These are phyloP conservation scores for Penicillium digitatum DNA, from an alignment of 2,329 filamentous ascomycete species.

Conservation along the genomic window DNA sequence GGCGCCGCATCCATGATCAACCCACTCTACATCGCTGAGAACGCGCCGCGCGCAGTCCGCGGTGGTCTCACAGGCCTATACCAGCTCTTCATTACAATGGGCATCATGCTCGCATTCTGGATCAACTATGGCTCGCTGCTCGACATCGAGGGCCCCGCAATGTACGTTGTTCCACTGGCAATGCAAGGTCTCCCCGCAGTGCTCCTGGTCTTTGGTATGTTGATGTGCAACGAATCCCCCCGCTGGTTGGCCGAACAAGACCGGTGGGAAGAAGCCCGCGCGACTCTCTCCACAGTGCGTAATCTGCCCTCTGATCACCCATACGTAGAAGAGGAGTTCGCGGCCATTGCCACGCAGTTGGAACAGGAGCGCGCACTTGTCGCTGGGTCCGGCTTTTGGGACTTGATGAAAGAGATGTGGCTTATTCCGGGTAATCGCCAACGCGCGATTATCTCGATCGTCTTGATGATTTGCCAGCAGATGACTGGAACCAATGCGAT, in stretches of 20 bases:
- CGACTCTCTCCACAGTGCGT: constrained; percentile 55
- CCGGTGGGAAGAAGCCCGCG: constrained; percentile 62
- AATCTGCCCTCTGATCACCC: constrained; percentile 51
- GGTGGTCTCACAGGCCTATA: constrained; percentile 59
- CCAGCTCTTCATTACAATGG: constrained; percentile 53
- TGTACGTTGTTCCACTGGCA: constrained; percentile 60
- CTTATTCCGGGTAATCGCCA: constrained; percentile 52
- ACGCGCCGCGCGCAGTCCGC: constrained; percentile 56
- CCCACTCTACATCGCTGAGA: constrained; percentile 60
- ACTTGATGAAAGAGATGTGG: constrained; percentile 63
- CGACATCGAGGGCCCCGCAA: constrained; percentile 48
- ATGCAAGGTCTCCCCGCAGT: constrained; percentile 63
- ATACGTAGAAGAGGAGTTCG: constrained; percentile 57
- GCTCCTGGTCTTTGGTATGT: constrained; percentile 58
- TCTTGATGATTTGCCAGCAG: constrained; percentile 54
- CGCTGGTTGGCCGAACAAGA: constrained; percentile 66
- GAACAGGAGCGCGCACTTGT: constrained; percentile 58
- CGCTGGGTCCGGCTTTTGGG: constrained; percentile 51
- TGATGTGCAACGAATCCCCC: constrained; percentile 62
- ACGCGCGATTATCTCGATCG: constrained; percentile 52
- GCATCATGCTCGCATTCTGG: constrained; percentile 48
- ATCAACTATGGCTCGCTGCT: constrained; percentile 53
- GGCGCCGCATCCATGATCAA: constrained; percentile 55
- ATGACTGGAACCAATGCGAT: constrained; percentile 56
- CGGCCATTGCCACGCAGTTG: constrained; percentile 60